Base-by-base conservation (phyloP, 78 protist species). In the Speleostelium caveatum region DNA sequence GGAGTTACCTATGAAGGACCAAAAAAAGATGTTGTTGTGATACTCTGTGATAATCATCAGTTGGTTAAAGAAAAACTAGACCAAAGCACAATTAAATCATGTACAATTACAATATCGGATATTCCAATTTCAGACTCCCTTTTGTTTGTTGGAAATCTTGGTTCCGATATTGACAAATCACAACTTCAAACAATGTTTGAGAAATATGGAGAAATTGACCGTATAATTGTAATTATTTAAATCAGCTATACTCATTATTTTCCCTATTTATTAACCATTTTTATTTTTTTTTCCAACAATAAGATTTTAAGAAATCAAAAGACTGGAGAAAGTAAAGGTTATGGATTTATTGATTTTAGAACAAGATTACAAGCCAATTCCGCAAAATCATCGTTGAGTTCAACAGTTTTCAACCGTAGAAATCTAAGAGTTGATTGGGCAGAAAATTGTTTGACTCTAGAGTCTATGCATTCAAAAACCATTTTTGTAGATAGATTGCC, bases 381-480 rank as follows among this genome's bases (percentile, higher is more conserved):
- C 14, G 91, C 91, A 21, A 83, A 83, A 33, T 28, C 80, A 42
- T 56, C 91, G 41, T 42, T 83, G 39, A 79, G 91, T n/a, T 69
- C 77, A 10, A 56, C 67, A 16, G 49, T 33, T 7, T 67, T 45
- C 32, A 83, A 69, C 53, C 68, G 91, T 32, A 73, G 91, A 68
- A 69, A 41, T 0, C 45, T 83, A 14, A 53, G 91, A 56, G 91
- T 83, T 4, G 91, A 83, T 83, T 83, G 91, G 91, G 91, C 91
- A 1, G 91, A 83, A 8, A 51, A 59, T 65, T 67, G 77, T 59
- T 30, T 65, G 3, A 83, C 79, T 21, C 21, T 83, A 21, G 91
- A 67, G 33, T 69, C 60, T 3, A 56, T 83, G 71, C 91, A 83
- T 33, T 59, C 73, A 19, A 67, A 69, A 35, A 83, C 91, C 8